Evolutionary conservation across 2,329 filamentous ascomycete species (phyloP).

Genomic region (Blastomyces parvus): DNA sequence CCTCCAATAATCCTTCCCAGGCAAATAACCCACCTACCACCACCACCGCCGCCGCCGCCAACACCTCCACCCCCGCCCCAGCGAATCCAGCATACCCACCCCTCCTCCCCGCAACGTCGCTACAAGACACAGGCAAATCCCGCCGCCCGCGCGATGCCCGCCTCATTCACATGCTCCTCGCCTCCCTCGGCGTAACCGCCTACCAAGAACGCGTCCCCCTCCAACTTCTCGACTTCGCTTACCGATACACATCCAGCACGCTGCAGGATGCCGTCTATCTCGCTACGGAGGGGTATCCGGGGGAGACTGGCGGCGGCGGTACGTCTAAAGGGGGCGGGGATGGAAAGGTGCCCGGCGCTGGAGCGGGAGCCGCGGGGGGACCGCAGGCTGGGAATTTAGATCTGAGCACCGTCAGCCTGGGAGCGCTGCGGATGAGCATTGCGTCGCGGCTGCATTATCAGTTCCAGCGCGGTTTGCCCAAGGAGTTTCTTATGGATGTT

Average conservation of each 20-base stretch:
- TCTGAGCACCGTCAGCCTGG: slow-evolving; percentile 41
- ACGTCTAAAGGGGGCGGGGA: slow-evolving; percentile 22
- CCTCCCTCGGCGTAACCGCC: slow-evolving; percentile 39
- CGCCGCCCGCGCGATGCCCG: slow-evolving; percentile 42
- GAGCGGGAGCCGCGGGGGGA: too few species aligned
- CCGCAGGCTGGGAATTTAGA: neutral
- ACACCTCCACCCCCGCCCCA: slow-evolving; percentile 13
- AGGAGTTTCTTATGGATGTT: slow-evolving; percentile 52
- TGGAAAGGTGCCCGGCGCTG: slow-evolving; percentile 11
- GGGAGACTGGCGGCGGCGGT: slow-evolving; percentile 23
- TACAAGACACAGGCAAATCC: slow-evolving; percentile 39
- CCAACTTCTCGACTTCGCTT: slow-evolving; percentile 45
- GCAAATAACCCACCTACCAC: slow-evolving; percentile 15
- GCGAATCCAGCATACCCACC: slow-evolving; percentile 22
- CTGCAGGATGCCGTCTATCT: slow-evolving; percentile 45
- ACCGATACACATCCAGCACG: slow-evolving; percentile 45
- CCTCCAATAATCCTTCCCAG: slow-evolving; percentile 19
- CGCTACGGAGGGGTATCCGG: slow-evolving; percentile 42
- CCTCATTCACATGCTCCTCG: slow-evolving; percentile 43
- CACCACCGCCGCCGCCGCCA: slow-evolving; percentile 19
- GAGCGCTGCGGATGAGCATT: slow-evolving; percentile 52
- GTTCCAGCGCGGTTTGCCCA: slow-evolving; percentile 50
- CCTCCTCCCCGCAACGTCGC: slow-evolving; percentile 34
- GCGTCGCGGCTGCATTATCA: slow-evolving; percentile 51
- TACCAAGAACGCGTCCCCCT: slow-evolving; percentile 46